Conservation (phyloP, 2,329 filamentous ascomycete genomes). For the Zasmidium citrigriseum region DNA sequence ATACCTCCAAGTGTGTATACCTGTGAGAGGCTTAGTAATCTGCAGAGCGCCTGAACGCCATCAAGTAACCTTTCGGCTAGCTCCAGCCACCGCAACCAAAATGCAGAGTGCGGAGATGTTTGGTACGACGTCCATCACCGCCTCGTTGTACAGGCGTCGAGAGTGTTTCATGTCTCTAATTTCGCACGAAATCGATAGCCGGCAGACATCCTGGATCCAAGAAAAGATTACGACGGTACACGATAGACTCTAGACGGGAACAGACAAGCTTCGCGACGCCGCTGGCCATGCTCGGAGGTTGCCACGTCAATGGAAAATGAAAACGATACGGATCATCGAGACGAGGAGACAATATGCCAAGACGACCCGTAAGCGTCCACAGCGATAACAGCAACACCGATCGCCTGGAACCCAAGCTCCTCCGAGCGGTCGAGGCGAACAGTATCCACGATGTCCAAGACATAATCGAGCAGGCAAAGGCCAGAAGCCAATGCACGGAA, state of each 20-base stretch:
- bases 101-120: neutral
- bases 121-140: neutral
- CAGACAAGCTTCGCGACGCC: neutral
- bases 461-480: conserved; percentile 36
- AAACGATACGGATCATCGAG: neutral
- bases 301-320: neutral
- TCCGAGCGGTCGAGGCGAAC: conserved; percentile 42
- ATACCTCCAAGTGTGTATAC: no score
- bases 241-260: no score
- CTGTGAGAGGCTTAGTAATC: neutral
- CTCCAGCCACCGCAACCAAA: neutral
- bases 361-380: conserved; percentile 17
- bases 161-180: no score
- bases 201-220: no score
- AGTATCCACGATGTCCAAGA: conserved; percentile 36
- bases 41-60: neutral
- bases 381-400: conserved; percentile 20
- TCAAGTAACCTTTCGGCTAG: neutral
- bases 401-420: conserved; percentile 44
- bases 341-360: conserved; percentile 11
- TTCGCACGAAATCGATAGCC: no score
- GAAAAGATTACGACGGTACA: no score
- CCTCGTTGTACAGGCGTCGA: neutral
- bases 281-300: neutral
- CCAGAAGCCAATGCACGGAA: conserved; percentile 39